Conservation (phyloP, 306 rosid genomes). For the Quercus dentata region DNA sequence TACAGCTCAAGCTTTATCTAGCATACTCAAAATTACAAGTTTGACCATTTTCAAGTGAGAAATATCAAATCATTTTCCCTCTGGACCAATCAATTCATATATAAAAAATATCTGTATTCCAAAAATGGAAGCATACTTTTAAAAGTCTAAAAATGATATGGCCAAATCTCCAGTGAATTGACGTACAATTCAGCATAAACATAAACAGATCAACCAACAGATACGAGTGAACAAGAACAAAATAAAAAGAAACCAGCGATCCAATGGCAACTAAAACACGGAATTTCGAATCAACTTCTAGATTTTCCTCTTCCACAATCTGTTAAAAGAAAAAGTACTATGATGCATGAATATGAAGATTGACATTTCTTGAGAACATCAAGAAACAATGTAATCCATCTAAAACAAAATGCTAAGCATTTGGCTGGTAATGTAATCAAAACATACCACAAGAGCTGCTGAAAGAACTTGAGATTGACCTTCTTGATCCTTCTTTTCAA, state of each 20-base stretch:
- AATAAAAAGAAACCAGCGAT: constrained; percentile 58
- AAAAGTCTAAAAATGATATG: not conserved
- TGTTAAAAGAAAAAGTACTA: constrained; percentile 16
- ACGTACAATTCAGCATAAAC: not conserved
- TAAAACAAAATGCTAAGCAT: not conserved
- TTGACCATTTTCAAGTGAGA: not conserved
- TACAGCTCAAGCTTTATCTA: not conserved
- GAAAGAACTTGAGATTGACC: constrained; percentile 95
- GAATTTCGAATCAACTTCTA: constrained; percentile 73
- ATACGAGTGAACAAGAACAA: not conserved
- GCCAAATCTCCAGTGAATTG: not conserved
- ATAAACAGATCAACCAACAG: not conserved
- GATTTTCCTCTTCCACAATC: constrained; percentile 69
- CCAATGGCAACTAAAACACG: constrained; percentile 95
- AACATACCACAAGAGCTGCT: constrained; percentile 82
- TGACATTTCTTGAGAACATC: not conserved
- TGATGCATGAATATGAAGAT: not conserved
- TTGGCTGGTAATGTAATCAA: constrained; percentile 6
- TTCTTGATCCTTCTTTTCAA: constrained; percentile 76
- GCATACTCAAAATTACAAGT: not conserved
- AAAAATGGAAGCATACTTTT: not conserved
- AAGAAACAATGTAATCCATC: not conserved
- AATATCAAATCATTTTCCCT: not conserved
- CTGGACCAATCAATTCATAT: not conserved
- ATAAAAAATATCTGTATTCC: not conserved